Percentiles rank a stretch among this genome's conserved stretches.
Evolutionary conservation across 495 filamentous ascomycete species (phyloP).

Genomic region (Hypoxylon perforatum): DNA sequence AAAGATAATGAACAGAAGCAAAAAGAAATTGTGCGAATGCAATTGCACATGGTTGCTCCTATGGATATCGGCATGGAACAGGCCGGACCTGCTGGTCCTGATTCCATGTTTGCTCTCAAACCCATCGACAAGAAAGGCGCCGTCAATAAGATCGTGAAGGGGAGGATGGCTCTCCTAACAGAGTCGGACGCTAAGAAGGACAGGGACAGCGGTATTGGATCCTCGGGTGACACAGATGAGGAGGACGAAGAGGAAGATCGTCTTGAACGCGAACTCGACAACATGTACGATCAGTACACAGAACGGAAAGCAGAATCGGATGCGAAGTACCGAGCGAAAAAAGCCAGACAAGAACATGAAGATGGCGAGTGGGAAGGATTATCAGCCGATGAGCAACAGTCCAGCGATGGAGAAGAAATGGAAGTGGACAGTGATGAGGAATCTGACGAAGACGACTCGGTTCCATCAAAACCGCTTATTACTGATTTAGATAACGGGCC

Average conservation of each 20-base stretch:
- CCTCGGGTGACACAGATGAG: conserved; percentile 64
- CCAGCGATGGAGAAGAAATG: conserved; percentile 64
- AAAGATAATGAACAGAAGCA: conserved; percentile 90
- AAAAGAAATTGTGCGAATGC: conserved; percentile 91
- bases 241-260: conserved; percentile 83
- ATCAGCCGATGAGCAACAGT: conserved; percentile 71
- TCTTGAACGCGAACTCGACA: conserved; percentile 85
- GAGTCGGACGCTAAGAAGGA: conserved; percentile 67
- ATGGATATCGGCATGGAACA: conserved; percentile 97
- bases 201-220: conserved; percentile 67
- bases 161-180: conserved; percentile 74
- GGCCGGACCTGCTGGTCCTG: conserved; percentile 76
- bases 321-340: conserved; percentile 89
- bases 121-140: conserved; percentile 78
- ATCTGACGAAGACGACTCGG: conserved; percentile 59
- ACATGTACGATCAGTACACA: conserved; percentile 85
- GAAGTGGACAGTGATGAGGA: conserved; percentile 67
- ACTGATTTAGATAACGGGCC: conserved; percentile 63
- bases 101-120: conserved; percentile 85
- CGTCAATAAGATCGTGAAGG: conserved; percentile 75
- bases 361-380: conserved; percentile 94
- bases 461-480: conserved; percentile 54
- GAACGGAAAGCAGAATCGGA: conserved; percentile 81
- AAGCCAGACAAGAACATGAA: conserved; percentile 80
- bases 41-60: conserved; percentile 95